A percentile compares a stretch with the other conserved stretches of the same genome.
phyloP scores from a whole-genome alignment of 2,329 filamentous ascomycete genomes.

The Colletotrichum siamense region DNA sequence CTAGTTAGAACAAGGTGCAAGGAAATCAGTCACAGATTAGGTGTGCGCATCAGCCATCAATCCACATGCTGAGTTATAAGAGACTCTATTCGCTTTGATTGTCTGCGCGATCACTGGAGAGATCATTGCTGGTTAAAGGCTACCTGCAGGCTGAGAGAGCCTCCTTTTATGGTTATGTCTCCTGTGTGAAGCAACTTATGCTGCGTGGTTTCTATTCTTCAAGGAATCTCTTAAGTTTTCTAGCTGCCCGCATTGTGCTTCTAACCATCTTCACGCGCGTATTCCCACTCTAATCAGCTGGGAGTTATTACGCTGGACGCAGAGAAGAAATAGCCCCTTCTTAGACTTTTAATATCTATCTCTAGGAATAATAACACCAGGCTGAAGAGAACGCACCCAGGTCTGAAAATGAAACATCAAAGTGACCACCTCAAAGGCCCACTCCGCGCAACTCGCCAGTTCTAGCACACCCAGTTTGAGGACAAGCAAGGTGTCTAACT shows the following conservation, averaged over 20 bases:
- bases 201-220: not conserved
- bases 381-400: fast-evolving
- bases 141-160: not conserved
- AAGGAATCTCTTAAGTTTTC: not conserved
- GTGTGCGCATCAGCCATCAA: no score
- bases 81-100: no score
- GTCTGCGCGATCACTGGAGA: not conserved
- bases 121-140: not conserved
- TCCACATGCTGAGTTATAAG: no score
- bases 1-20: not conserved
- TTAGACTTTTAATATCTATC: not conserved
- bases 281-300: not conserved
- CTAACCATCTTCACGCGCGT: fast-evolving
- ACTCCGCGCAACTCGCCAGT: not conserved
- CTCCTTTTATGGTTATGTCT: not conserved
- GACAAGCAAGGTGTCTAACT: not conserved
- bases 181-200: not conserved
- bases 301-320: not conserved
- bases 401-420: not conserved
- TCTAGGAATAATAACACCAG: fast-evolving
- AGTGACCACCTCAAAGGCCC: not conserved
- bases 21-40: no score
- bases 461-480: not conserved
- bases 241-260: fast-evolving
- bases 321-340: not conserved